Evolutionary conservation across 768 basidiomycete genomes (phyloP), one percentile per base, ranked within the genome.

Genomic region (Pulveroboletus frians): DNA sequence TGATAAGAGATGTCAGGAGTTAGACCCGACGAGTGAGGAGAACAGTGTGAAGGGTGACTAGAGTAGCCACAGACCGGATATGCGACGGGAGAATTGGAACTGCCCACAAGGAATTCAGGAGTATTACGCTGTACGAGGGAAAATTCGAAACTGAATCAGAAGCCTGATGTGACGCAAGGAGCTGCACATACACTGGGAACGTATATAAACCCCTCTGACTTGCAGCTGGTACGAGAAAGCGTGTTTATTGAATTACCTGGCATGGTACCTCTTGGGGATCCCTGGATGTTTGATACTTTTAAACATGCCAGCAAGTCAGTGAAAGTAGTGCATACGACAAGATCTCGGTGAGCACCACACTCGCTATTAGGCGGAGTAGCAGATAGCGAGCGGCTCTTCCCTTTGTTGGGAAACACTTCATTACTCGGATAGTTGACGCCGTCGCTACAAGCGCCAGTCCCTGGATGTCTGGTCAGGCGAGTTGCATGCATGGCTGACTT

Each of bases 31-130:
- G 14, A 18, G 18, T 13, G 49, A 26, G 55, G 51, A 39, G 30
- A 36, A 44, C 32, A 43, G 9, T 44, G 53, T n/a, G 49, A 48
- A 52, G 62, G 57, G 38, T 50, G 61, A 39, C 66, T 67, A 13
- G 52, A 58, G 45, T 68, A 67, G 31, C 66, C 68, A 39, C 50
- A 50, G 21, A 60, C 60, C 4, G 68, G 65, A 26, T 64, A 66
- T 23, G 52, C 66, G 35, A 69, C 21, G 6, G 58, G 62, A 39
- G 68, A 69, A 42, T 51, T 57, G 11, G 68, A 68, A 37, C 62
- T 57, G 6, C 66, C 68, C 20, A 46, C 64, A 6, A 65, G 64
- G 45, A 68, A 68, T 46, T 64, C 64, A n/a, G 66, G 64, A 6
- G 62, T 60, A 30, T 59, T 26, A 34, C 59, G 35, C 57, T 64